Evolutionary conservation across 148 eudicot species (phyloP).

Genomic region (Pharnaceum exiguum): DNA sequence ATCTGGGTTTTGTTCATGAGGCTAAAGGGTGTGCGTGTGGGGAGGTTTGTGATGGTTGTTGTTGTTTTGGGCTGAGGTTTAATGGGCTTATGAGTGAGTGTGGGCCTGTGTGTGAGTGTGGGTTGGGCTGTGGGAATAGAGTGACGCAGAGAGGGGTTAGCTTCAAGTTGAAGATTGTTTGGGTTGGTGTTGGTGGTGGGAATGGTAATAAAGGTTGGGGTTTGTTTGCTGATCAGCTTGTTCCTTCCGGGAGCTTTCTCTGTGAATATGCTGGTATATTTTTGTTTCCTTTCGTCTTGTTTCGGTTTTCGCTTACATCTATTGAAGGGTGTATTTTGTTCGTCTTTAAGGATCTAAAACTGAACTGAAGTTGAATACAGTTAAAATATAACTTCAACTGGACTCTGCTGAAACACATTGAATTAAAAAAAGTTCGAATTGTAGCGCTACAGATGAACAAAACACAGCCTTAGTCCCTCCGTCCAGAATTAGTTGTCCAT

Average conservation of each 20-base stretch:
- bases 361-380: too few species aligned
- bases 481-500: too few species aligned
- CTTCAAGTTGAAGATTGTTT: conserved; percentile 50
- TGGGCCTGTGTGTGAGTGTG: conserved; percentile 59
- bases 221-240: conserved; percentile 44
- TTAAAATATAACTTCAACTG: too few species aligned
- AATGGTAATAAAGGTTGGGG: conserved; percentile 70
- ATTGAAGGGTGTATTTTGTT: not conserved
- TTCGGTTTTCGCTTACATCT: not conserved
- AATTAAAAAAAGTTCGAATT: too few species aligned
- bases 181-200: too few species aligned
- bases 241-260: conserved; percentile 43
- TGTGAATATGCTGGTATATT: conserved; percentile 90
- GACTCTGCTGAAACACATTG: too few species aligned
- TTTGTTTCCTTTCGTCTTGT: not conserved
- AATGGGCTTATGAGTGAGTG: conserved; percentile 50
- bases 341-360: too few species aligned
- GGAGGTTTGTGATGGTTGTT: conserved; percentile 30
- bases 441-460: too few species aligned
- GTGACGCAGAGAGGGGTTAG: conserved; percentile 49
- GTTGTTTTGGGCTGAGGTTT: conserved; percentile 30
- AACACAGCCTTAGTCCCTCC: too few species aligned
- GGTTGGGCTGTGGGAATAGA: conserved; percentile 49
- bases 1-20: not conserved
- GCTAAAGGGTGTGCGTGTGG: conserved; percentile 45